Conservation (phyloP, 345 rosid species). For the Cardiospermum halicacabum region DNA sequence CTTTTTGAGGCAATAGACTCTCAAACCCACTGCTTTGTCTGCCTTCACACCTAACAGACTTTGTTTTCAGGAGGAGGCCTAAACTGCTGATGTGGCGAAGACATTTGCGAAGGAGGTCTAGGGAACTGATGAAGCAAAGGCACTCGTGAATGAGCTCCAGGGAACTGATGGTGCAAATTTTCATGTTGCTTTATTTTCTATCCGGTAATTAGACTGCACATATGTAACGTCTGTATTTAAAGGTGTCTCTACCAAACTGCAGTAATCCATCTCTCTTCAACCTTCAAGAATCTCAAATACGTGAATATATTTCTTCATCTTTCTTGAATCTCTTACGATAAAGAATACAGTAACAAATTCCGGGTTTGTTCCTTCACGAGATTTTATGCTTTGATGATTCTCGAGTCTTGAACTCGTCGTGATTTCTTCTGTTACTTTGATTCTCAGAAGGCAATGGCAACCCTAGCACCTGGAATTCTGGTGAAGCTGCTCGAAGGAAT, state of each 20-base stretch:
- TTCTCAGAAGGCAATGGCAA: constrained; percentile 42
- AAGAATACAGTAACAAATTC: not conserved
- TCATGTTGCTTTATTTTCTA: not conserved
- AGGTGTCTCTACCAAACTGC: constrained; percentile 20
- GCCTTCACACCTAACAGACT: too few species aligned
- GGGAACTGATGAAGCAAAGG: too few species aligned
- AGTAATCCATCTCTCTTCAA: constrained; percentile 5
- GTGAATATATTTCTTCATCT: not conserved
- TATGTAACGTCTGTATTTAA: constrained; percentile 16
- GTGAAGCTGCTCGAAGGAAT: constrained; percentile 74
- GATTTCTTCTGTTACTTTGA: constrained; percentile 8
- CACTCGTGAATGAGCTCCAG: too few species aligned
- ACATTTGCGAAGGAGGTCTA: too few species aligned
- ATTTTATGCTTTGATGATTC: not conserved
- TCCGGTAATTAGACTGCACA: not conserved
- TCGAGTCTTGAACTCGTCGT: not conserved
- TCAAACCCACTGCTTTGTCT: too few species aligned
- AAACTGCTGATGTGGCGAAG: too few species aligned
- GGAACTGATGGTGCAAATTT: too few species aligned
- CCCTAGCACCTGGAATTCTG: constrained; percentile 76
- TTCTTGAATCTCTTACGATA: not conserved
- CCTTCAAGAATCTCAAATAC: not conserved
- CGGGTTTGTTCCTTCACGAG: not conserved
- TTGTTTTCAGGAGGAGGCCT: too few species aligned
- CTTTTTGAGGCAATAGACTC: too few species aligned